Evolutionary conservation across 441 rosid species (phyloP).

Genomic region (Biscutella laevigata): DNA sequence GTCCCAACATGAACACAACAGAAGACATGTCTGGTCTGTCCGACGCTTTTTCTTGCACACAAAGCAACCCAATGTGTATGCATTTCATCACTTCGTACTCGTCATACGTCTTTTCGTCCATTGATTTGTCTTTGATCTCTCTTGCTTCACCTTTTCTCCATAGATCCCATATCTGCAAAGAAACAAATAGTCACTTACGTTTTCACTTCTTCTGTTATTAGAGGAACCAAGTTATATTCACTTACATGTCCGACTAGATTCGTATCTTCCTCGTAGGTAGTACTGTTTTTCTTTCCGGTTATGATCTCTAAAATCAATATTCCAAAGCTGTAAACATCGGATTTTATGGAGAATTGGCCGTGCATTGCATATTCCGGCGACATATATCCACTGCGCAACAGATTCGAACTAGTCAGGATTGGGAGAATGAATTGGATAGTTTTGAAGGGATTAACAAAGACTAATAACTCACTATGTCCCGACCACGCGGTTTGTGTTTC

Average conservation of each 20-base stretch:
- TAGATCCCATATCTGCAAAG: slow-evolving; percentile 37
- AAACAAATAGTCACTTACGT: not conserved
- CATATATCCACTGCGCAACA: too few species aligned
- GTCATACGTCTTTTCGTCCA: slow-evolving; percentile 14
- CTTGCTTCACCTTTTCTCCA: slow-evolving; percentile 35
- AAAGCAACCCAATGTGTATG: slow-evolving; percentile 41
- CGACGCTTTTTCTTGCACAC: slow-evolving; percentile 40
- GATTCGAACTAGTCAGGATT: too few species aligned
- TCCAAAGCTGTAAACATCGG: slow-evolving; percentile 61
- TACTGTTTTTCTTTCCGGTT: slow-evolving; percentile 35
- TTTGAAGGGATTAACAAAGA: not conserved
- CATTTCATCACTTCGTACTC: slow-evolving; percentile 28
- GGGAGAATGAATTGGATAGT: not conserved
- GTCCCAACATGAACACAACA: slow-evolving; percentile 39
- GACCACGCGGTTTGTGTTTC: slow-evolving; percentile 44
- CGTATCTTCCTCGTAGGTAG: slow-evolving; percentile 18
- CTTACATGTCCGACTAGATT: slow-evolving; percentile 44
- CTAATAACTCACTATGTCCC: slow-evolving; percentile 70
- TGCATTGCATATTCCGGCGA: too few species aligned
- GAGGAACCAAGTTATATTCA: not conserved
- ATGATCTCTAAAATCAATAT: slow-evolving; percentile 47
- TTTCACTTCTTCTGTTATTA: slow-evolving; percentile 7
- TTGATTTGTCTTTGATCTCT: slow-evolving; percentile 25
- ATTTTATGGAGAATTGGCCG: too few species aligned
- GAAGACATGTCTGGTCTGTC: slow-evolving; percentile 41